phyloP scores from a whole-genome alignment of 2,329 filamentous ascomycete genomes.

The Colletotrichum orbiculare region DNA sequence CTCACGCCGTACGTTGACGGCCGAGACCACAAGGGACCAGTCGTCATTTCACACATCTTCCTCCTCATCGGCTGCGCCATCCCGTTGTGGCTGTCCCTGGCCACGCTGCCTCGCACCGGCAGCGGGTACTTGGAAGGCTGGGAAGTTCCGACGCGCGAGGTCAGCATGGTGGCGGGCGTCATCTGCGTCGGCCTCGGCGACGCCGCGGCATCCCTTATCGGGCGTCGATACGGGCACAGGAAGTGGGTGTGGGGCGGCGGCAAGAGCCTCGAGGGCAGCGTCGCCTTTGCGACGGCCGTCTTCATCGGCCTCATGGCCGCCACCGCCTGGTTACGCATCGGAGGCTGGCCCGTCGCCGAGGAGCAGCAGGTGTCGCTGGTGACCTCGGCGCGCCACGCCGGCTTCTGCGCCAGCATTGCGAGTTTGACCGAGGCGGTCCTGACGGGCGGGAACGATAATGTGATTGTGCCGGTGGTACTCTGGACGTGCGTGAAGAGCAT shows the following conservation, averaged over 20 bases:
- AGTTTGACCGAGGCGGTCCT: conserved; percentile 95
- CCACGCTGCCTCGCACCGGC: conserved; percentile 70
- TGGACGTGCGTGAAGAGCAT: conserved; percentile 92
- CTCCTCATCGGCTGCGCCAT: conserved; percentile 94
- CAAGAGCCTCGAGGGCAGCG: conserved; percentile 89
- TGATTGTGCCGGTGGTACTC: conserved; percentile 91
- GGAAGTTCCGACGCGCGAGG: conserved; percentile 79
- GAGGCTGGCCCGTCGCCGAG: conserved; percentile 81
- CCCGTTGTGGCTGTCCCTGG: conserved; percentile 89
- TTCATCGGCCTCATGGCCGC: conserved; percentile 77
- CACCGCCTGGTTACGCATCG: conserved; percentile 79
- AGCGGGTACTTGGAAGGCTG: conserved; percentile 73
- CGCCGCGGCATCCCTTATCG: conserved; percentile 90
- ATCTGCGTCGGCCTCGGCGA: conserved; percentile 96
- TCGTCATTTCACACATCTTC: conserved; percentile 97
- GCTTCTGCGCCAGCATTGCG: conserved; percentile 79
- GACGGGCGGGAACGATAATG: conserved; percentile 98
- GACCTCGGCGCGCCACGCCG: conserved; percentile 76
- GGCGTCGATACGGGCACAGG: conserved; percentile 82
- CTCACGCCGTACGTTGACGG: conserved; percentile 95
- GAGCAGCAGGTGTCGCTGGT: conserved; percentile 66
- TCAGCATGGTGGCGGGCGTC: conserved; percentile 92
- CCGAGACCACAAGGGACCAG: conserved; percentile 89
- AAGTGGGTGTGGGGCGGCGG: conserved; percentile 99
- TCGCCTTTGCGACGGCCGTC: conserved; percentile 86